Evolutionary conservation across 345 rosid species (phyloP).

Genomic region (Euphorbia pulcherrima): DNA sequence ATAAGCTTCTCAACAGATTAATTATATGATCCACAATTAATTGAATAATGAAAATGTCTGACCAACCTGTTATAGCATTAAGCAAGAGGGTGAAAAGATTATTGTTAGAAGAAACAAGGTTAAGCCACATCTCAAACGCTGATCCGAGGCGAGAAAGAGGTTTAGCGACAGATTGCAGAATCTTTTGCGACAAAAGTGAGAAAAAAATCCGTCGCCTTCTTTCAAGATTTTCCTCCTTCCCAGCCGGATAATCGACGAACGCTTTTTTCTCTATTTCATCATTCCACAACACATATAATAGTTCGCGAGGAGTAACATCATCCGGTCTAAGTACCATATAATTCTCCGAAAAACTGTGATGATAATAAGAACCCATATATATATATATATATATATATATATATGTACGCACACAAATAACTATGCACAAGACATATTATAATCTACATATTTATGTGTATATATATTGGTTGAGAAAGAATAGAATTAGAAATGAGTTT

Average conservation of each 20-base stretch:
- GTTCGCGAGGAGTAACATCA: conserved; percentile 6
- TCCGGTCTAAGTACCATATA: conserved; percentile 17
- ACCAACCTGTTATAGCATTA: conserved; percentile 20
- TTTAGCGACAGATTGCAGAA: conserved; percentile 11
- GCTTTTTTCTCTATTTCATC: conserved; percentile 14
- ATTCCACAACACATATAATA: conserved; percentile 6
- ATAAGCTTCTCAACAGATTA: too few relatives aligned
- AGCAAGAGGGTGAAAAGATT: conserved; percentile 21
- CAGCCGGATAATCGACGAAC: conserved; percentile 13
- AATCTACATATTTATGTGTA: too few relatives aligned
- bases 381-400: too few relatives aligned
- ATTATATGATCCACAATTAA: too few relatives aligned
- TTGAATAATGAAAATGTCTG: background rate
- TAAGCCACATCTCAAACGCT: conserved; percentile 20
- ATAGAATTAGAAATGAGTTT: too few relatives aligned
- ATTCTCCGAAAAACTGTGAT: conserved; percentile 1
- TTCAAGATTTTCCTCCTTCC: conserved; percentile 15
- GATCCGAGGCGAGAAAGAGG: conserved; percentile 14
- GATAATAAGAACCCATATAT: background rate
- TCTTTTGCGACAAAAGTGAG: conserved; percentile 22
- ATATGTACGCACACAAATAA: too few relatives aligned
- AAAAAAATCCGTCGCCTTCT: conserved; percentile 21
- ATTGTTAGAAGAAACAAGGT: conserved; percentile 19
- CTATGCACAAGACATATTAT: too few relatives aligned
- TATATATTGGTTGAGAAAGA: too few relatives aligned